Evolutionary conservation across 768 basidiomycete species (phyloP).

Genomic region (Auricularia cornea): DNA sequence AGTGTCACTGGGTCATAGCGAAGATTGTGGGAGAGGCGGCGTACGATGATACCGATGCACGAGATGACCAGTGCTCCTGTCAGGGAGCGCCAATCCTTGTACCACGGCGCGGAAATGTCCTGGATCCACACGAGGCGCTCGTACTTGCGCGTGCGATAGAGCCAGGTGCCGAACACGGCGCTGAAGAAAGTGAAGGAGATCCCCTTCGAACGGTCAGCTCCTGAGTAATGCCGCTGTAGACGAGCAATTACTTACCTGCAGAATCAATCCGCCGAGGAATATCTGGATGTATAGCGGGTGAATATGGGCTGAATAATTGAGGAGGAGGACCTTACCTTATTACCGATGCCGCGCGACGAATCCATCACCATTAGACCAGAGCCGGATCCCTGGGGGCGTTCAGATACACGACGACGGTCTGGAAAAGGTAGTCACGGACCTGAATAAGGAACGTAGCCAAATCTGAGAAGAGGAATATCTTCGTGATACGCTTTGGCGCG

Average conservation of each 20-base stretch:
- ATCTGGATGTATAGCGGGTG: background rate
- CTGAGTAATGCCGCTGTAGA: too few relatives aligned
- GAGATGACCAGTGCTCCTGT: constrained; percentile 43
- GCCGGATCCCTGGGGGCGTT: too few relatives aligned
- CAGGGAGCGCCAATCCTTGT: constrained; percentile 51
- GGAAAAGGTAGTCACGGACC: constrained; percentile 19
- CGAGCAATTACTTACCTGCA: too few relatives aligned
- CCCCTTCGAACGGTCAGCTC: background rate
- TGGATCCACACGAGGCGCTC: constrained; percentile 32
- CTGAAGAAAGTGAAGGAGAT: constrained; percentile 44
- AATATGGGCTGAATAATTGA: too few relatives aligned
- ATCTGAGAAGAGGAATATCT: constrained; percentile 54
- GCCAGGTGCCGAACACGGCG: constrained; percentile 37
- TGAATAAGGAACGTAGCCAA: constrained; percentile 58
- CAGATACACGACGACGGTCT: too few relatives aligned
- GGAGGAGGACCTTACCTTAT: too few relatives aligned
- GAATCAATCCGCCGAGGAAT: too few relatives aligned
- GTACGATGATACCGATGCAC: constrained; percentile 54
- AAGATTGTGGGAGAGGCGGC: constrained; percentile 14
- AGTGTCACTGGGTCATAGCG: background rate
- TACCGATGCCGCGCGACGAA: too few relatives aligned
- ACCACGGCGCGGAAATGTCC: constrained; percentile 37
- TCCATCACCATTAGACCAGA: too few relatives aligned
- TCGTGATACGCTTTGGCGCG: constrained; percentile 39
- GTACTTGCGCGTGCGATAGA: constrained; percentile 37